Evolutionary conservation across 768 basidiomycete species (phyloP).

Genomic region (Hypholoma sublateritium): DNA sequence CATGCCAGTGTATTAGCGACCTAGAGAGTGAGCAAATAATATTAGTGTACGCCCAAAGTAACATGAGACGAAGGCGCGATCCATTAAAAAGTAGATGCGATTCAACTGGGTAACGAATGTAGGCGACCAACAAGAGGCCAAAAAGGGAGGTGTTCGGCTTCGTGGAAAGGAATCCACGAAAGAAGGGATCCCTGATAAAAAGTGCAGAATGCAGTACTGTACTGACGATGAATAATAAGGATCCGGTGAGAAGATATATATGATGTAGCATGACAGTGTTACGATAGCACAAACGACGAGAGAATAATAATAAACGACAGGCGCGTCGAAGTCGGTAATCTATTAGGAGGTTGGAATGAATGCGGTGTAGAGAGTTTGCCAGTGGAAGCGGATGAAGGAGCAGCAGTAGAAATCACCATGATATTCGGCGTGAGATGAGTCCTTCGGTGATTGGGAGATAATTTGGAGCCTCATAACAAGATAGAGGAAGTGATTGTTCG

Average conservation of each 20-base stretch:
- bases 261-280: slow-evolving; percentile 35
- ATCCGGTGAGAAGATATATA: slow-evolving; percentile 16
- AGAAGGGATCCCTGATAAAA: not conserved
- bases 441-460: not conserved
- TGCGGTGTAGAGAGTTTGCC: slow-evolving; percentile 6
- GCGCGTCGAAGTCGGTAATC: slow-evolving; percentile 12
- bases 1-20: no score
- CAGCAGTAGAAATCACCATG: not conserved
- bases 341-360: slow-evolving; percentile 17
- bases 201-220: not conserved
- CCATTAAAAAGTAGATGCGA: slow-evolving; percentile 1
- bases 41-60: no score
- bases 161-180: not conserved
- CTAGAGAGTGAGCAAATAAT: no score
- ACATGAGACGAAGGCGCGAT: not conserved
- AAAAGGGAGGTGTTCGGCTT: slow-evolving; percentile 1
- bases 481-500: slow-evolving; percentile 6
- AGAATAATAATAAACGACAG: slow-evolving; percentile 11
- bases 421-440: not conserved
- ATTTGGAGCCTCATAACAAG: no score
- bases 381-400: not conserved
- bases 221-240: not conserved
- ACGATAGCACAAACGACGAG: slow-evolving; percentile 37
- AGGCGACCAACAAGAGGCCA: slow-evolving; percentile 11
- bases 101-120: slow-evolving; percentile 14